Percentiles rank a stretch among this genome's conserved stretches.
phyloP scores from a whole-genome alignment of 2,329 filamentous ascomycete species.

The Calonectria pauciramosa region DNA sequence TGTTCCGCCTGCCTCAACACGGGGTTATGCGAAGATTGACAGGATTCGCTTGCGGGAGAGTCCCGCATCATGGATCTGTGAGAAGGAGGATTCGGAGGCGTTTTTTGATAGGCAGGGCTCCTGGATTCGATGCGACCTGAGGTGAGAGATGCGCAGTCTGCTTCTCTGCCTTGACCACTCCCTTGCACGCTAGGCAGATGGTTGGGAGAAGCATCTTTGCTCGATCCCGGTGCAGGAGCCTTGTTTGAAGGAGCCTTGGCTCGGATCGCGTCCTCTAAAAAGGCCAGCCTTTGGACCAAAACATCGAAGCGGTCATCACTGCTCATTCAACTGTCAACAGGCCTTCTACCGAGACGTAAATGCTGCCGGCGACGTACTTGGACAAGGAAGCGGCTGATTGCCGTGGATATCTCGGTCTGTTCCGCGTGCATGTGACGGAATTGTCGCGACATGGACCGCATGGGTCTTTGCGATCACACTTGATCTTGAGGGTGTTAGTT shows the following conservation, averaged over 20 bases:
- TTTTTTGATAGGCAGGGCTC: neutral
- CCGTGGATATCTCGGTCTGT: neutral
- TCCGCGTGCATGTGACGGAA: neutral
- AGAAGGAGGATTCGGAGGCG: neutral
- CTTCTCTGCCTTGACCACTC: neutral
- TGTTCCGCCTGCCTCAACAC: slow-evolving; percentile 7
- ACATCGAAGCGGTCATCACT: slow-evolving; percentile 9
- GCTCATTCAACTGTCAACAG: neutral
- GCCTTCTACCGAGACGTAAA: neutral
- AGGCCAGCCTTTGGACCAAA: slow-evolving; percentile 1
- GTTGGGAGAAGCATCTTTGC: neutral
- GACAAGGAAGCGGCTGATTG: neutral
- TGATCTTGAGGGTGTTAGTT: neutral
- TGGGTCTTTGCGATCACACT: slow-evolving; percentile 18
- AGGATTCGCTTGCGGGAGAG: neutral
- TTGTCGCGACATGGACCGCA: slow-evolving; percentile 4
- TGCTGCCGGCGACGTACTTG: neutral
- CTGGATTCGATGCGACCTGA: neutral
- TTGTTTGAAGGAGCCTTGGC: neutral
- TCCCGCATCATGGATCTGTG: neutral
- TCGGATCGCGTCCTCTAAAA: neutral
- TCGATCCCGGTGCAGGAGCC: neutral
- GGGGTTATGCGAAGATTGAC: neutral
- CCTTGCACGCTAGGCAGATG: neutral
- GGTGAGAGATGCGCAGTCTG: neutral